Evolutionary conservation across 495 filamentous ascomycete genomes (phyloP).

Genomic region (Xylaria venustula): DNA sequence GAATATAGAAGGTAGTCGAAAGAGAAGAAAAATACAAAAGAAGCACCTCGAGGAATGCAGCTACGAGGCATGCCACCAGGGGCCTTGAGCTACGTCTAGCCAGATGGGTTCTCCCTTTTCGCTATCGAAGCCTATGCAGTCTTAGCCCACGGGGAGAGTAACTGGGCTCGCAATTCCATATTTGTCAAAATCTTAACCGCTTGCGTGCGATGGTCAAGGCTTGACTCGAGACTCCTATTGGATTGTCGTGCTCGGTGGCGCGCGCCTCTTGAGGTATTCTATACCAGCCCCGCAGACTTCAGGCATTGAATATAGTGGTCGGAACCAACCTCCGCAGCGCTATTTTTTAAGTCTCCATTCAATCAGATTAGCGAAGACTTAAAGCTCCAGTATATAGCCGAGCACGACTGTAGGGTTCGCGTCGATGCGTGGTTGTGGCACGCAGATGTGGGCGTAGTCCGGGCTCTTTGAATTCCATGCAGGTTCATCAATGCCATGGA

Average conservation of each 20-base stretch:
- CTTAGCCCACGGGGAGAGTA: not conserved
- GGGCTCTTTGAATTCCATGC: slow-evolving; percentile 7
- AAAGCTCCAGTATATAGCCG: not conserved
- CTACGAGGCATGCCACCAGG: slow-evolving; percentile 1
- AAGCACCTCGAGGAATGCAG: slow-evolving; percentile 5
- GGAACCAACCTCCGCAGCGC: not conserved
- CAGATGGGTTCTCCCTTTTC: slow-evolving; percentile 1
- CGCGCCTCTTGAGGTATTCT: not conserved
- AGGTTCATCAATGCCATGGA: slow-evolving; percentile 48
- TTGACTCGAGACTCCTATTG: not conserved
- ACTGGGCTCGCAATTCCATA: not conserved
- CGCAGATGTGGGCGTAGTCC: not conserved
- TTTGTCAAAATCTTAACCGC: not conserved
- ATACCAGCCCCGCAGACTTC: not conserved
- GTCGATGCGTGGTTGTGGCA: not conserved
- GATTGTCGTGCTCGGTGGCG: not conserved
- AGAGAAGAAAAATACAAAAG: slow-evolving; percentile 15
- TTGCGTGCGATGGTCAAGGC: not conserved
- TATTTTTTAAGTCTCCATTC: not conserved
- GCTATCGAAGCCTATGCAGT: not conserved
- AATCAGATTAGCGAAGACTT: not conserved
- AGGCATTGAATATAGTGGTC: not conserved
- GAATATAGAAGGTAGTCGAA: slow-evolving; percentile 15
- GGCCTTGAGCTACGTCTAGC: not conserved
- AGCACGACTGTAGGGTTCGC: not conserved